These are phyloP conservation scores for Podaxis sp. DNA, from an alignment of 768 basidiomycete species.

Conservation along the genomic window DNA sequence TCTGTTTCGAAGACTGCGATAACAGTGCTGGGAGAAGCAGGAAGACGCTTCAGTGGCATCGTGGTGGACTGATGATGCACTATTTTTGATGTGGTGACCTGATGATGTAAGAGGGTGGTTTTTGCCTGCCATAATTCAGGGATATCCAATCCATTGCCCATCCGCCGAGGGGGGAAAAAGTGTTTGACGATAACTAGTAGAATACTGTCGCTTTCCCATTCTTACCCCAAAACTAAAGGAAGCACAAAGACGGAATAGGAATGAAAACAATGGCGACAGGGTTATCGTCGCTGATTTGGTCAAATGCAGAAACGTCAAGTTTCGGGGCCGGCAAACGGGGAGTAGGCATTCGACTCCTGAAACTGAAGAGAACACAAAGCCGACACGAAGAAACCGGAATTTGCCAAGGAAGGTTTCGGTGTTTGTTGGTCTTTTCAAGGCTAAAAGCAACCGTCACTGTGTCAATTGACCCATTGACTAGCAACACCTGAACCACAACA, in stretches of 20 bases:
- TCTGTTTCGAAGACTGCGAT: not conserved
- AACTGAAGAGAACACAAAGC: not conserved
- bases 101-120: not conserved
- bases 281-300: not conserved
- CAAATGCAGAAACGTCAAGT: not conserved
- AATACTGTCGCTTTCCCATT: not conserved
- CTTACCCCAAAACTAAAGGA: not conserved
- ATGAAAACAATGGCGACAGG: not conserved
- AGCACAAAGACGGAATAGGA: not conserved
- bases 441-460: not conserved
- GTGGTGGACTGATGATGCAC: not conserved
- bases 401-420: not conserved
- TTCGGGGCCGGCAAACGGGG: not conserved
- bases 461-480: not conserved
- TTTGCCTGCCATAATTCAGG: not conserved
- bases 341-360: not conserved
- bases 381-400: not conserved
- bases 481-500: not conserved
- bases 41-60: not conserved
- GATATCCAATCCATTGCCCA: not conserved
- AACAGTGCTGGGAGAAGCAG: not conserved
- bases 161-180: not conserved
- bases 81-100: not conserved
- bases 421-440: not conserved
- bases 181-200: not conserved